These are phyloP conservation scores for Phytophthora sp. DNA, from an alignment of 352 stramenopile genomes.

Conservation along the genomic window DNA sequence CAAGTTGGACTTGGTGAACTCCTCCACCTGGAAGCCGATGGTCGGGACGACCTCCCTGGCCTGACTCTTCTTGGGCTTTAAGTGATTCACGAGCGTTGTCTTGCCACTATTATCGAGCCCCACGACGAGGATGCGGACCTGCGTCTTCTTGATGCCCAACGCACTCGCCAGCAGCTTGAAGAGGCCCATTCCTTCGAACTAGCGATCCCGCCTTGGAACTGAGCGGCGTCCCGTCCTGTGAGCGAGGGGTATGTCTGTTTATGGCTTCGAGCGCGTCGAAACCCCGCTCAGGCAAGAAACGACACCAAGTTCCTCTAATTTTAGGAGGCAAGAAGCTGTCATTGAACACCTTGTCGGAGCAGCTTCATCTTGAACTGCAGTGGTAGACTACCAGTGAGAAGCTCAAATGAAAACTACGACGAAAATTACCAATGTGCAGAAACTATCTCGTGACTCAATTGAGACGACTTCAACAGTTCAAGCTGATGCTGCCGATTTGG, in stretches of 20 bases:
- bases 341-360: too few relatives aligned
- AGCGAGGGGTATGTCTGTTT: conserved; percentile 12
- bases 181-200: conserved; percentile 65
- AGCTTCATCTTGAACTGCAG: too few relatives aligned
- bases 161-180: conserved; percentile 85
- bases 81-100: conserved; percentile 92
- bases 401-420: too few relatives aligned
- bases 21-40: conserved; percentile 91
- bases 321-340: too few relatives aligned
- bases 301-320: conserved; percentile 24
- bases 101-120: conserved; percentile 93
- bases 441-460: too few relatives aligned
- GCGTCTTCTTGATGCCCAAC: conserved; percentile 82
- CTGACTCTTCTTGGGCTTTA: conserved; percentile 91
- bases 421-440: too few relatives aligned
- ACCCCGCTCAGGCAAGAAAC: conserved; percentile 19
- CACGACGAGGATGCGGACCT: conserved; percentile 89
- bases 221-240: background rate
- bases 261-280: conserved; percentile 9
- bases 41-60: conserved; percentile 87
- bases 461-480: too few relatives aligned
- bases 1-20: conserved; percentile 91
- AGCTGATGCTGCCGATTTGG: background rate
- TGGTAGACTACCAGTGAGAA: too few relatives aligned
- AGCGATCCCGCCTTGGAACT: background rate